Percentiles rank a stretch among this genome's conserved stretches.
These are phyloP conservation scores for Arthrobotrys sphaeroides DNA, from an alignment of 2,329 filamentous ascomycete species.

Conservation along the genomic window DNA sequence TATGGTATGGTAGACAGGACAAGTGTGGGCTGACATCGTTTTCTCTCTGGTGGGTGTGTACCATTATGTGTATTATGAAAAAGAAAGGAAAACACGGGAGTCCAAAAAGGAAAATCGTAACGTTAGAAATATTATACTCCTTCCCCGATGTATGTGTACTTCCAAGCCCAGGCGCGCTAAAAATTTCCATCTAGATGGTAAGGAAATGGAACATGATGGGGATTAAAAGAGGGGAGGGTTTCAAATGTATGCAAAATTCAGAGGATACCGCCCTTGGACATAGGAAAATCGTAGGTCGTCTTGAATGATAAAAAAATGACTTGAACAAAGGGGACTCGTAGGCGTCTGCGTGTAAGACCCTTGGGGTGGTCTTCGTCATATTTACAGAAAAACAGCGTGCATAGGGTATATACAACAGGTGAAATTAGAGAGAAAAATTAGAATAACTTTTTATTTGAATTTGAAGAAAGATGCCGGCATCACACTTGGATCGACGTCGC, in stretches of 20 bases:
- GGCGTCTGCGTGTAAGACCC: background rate
- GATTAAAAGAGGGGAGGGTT: conserved; percentile 18
- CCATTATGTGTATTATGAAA: background rate
- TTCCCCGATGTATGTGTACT: conserved; percentile 30
- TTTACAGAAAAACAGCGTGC: conserved; percentile 23
- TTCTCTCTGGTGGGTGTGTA: background rate
- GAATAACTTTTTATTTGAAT: conserved; percentile 26
- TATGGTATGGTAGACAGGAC: background rate
- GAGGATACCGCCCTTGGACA: conserved; percentile 35
- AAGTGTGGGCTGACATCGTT: background rate
- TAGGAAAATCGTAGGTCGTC: conserved; percentile 44
- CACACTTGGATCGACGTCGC: conserved; percentile 43
- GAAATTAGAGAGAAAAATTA: background rate
- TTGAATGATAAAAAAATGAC: background rate
- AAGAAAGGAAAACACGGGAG: background rate
- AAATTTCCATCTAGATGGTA: conserved; percentile 19
- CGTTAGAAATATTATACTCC: conserved; percentile 42
- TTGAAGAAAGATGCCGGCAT: conserved; percentile 53
- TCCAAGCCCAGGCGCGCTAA: conserved; percentile 29
- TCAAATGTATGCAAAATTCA: conserved; percentile 27
- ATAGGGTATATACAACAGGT: conserved; percentile 15
- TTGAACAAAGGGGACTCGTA: conserved; percentile 39
- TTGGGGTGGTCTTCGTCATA: background rate
- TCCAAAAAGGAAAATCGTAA: background rate
- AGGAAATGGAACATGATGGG: background rate